A percentile compares a stretch with the other conserved stretches of the same genome.
phyloP scores from a whole-genome alignment of 75 land plant species.

The Selaginella tamariscina region DNA sequence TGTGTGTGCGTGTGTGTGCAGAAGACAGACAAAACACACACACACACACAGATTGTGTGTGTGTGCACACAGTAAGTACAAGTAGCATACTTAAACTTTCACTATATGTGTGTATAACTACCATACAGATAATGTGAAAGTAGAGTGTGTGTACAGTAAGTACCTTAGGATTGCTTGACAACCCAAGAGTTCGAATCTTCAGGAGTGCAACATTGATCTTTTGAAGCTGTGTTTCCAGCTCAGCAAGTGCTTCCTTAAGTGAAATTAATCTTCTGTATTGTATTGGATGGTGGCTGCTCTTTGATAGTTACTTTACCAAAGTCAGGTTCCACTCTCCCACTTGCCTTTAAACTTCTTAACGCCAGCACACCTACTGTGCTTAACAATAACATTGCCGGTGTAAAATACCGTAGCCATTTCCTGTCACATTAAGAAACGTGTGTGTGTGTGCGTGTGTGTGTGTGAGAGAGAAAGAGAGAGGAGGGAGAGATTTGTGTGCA shows the following conservation, averaged over 20 bases:
- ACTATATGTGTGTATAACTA: too few species aligned
- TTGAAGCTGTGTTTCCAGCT: conserved; percentile 59
- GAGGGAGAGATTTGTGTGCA: background rate
- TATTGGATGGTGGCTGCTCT: conserved; percentile 84
- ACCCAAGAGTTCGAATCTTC: conserved; percentile 55
- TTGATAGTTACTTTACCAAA: conserved; percentile 71
- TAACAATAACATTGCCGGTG: conserved; percentile 43
- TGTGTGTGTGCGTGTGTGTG: background rate
- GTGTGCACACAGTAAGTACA: too few species aligned
- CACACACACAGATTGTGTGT: too few species aligned
- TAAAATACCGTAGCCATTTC: conserved; percentile 53
- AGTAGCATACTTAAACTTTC: too few species aligned
- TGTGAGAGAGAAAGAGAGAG: background rate
- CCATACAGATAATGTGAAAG: background rate
- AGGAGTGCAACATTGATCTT: conserved; percentile 54
- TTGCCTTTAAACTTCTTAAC: conserved; percentile 62
- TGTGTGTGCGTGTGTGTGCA: too few species aligned
- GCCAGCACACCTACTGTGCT: conserved; percentile 37
- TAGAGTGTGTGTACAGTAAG: background rate
- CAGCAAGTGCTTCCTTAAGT: conserved; percentile 62
- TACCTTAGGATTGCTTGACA: conserved; percentile 73
- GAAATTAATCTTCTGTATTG: conserved; percentile 79
- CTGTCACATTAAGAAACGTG: conserved; percentile 19
- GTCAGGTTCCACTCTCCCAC: conserved; percentile 55
- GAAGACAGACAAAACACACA: too few species aligned